Evolutionary conservation across 768 basidiomycete genomes (phyloP).

Genomic region (Boletus bicolor): DNA sequence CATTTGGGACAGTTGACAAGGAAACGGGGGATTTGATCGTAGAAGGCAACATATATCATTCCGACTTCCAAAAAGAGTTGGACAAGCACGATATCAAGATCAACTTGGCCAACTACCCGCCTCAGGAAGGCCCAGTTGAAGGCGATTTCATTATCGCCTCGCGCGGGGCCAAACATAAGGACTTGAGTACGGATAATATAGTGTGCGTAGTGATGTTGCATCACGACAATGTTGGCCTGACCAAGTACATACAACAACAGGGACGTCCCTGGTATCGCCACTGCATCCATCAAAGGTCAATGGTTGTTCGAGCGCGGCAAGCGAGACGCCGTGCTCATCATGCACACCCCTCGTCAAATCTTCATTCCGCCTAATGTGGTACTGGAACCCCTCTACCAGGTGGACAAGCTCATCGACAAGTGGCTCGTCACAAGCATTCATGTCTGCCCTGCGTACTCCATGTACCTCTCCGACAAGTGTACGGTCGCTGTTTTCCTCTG

Average conservation of each 20-base stretch:
- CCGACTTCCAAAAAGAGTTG: constrained; percentile 17
- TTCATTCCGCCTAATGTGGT: constrained; percentile 20
- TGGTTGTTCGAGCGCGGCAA: constrained; percentile 30
- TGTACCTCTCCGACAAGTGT: constrained; percentile 32
- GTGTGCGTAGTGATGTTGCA: constrained; percentile 13
- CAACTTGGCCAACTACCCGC: constrained; percentile 15
- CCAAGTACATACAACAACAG: not conserved
- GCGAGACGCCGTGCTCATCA: constrained; percentile 32
- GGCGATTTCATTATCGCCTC: constrained; percentile 25
- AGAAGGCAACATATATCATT: constrained; percentile 36
- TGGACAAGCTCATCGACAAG: constrained; percentile 28
- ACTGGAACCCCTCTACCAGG: constrained; percentile 25
- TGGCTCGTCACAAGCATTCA: constrained; percentile 31
- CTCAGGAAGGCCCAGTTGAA: constrained; percentile 18
- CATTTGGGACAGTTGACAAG: constrained; percentile 34
- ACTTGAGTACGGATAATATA: constrained; percentile 6
- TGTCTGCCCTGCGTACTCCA: constrained; percentile 31
- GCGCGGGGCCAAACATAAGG: constrained; percentile 10
- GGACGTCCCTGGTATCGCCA: constrained; percentile 16
- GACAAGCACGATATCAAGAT: constrained; percentile 9
- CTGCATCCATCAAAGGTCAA: constrained; percentile 29
- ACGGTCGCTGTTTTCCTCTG: not conserved
- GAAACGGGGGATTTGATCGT: constrained; percentile 30
- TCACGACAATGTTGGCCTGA: not conserved
- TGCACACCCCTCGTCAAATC: constrained; percentile 28